These are phyloP conservation scores for Schwanniomyces sp. DNA, from an alignment of 805 yeast species.

Conservation along the genomic window DNA sequence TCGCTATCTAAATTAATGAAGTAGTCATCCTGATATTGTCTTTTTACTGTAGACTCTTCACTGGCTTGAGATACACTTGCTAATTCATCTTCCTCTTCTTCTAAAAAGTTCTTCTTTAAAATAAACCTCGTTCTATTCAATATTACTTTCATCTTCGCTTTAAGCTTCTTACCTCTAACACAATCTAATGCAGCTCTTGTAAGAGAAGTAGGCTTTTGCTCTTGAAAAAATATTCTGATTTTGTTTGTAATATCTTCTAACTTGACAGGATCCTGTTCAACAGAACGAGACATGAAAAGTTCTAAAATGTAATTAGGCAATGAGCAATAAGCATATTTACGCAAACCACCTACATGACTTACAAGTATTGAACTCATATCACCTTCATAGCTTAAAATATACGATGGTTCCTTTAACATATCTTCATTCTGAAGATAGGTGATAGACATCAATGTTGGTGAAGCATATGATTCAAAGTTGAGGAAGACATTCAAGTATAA, in stretches of 20 bases:
- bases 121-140: constrained; percentile 30
- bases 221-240: constrained; percentile 18
- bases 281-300: constrained; percentile 10
- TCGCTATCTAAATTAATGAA: constrained; percentile 32
- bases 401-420: constrained; percentile 26
- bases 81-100: constrained; percentile 8
- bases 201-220: constrained; percentile 13
- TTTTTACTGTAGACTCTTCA: constrained; percentile 10
- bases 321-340: constrained; percentile 38
- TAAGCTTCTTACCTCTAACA: constrained; percentile 22
- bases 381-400: constrained; percentile 26
- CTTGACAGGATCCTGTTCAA: constrained; percentile 7
- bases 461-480: constrained; percentile 21
- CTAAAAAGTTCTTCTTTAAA: constrained; percentile 21
- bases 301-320: constrained; percentile 31
- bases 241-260: constrained; percentile 4
- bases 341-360: constrained; percentile 39
- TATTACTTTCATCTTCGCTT: constrained; percentile 29
- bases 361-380: constrained; percentile 29
- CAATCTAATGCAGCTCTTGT: constrained; percentile 31
- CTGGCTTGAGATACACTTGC: constrained; percentile 3
- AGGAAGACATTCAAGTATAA: constrained; percentile 36
- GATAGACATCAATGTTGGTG: constrained; percentile 14
- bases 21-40: constrained; percentile 29
- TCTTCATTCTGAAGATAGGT: constrained; percentile 20